Evolutionary conservation across 805 yeast species (phyloP), one percentile per base, ranked within the genome.

Genomic region (Starmerella stellata): DNA sequence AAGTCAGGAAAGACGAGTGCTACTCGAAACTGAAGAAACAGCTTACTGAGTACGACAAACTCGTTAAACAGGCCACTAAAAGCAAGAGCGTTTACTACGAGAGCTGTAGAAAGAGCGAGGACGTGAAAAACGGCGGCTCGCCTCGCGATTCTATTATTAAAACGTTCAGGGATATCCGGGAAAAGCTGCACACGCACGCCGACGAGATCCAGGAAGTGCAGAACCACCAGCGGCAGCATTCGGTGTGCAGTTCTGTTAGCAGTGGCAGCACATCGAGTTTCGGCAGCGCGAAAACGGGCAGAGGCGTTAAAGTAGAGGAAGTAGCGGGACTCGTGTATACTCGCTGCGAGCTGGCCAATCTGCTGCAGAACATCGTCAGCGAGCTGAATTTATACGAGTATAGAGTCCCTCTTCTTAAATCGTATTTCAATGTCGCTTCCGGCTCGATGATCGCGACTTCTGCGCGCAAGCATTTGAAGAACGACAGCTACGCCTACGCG

Each of bases 91-190:
- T 60, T 36, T 80, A 79, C 53, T 78, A 75, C 60, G 73, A 71
- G 52, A 75, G 74, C 51, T 77, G 87, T 53, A 61, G 87, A 38
- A 61, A 68, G 43, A 58, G 74, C 37, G 92, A 79, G 53, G 79
- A 75, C 38, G 17, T 49, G 14, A 17, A 37, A 32, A 34, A 19
- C 5, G 43, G 41, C 11, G 39, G 41, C 11, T 39, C 50, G 21
- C 46, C 48, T 8, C 15, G 37, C 5, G 49, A 46, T 21, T 41
- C 45, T 2, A 35, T 42, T 15, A 39, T 40, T 20, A 38, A 40
- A 19, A 38, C 41, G 13, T 36, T 39, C 20, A 24, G 39, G 29
- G 30, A 40, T 30, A 41, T 44, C 4, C 37, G 37, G 15, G 46
- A 40, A 24, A 35, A 33, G 33, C 37, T 30, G 31, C 31, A 25